Conservation (phyloP, 2,329 filamentous ascomycete species). For the Colletotrichum trifolii region DNA sequence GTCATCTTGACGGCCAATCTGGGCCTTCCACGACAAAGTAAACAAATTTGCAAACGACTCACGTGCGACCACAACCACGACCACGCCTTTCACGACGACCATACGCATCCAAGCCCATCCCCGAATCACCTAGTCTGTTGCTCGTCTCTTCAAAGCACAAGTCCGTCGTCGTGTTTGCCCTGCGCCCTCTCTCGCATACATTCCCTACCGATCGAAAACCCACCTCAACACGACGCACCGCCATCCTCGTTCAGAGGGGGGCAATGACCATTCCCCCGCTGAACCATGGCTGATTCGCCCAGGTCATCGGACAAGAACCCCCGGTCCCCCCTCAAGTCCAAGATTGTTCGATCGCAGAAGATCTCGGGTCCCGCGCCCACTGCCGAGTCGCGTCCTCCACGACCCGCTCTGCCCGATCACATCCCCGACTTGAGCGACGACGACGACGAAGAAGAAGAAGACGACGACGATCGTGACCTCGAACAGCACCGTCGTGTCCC, state of each 20-base stretch:
- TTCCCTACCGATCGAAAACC: constrained; percentile 21
- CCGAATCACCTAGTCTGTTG: neutral
- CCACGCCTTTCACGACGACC: constrained; percentile 6
- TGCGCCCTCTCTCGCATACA: constrained; percentile 11
- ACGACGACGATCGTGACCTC: constrained; percentile 39
- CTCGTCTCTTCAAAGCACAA: neutral
- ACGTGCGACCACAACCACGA: constrained; percentile 18
- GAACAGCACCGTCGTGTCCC: constrained; percentile 40
- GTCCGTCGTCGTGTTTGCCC: neutral
- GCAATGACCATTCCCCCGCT: constrained; percentile 35
- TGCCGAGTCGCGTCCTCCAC: constrained; percentile 43
- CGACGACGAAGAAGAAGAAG: too few species aligned
- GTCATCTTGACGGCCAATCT: constrained; percentile 30
- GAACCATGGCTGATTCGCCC: constrained; percentile 39
- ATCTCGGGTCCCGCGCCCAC: constrained; percentile 53
- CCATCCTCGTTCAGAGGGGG: constrained; percentile 31
- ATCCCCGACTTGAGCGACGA: constrained; percentile 38
- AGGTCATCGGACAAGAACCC: constrained; percentile 35
- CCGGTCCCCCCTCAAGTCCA: constrained; percentile 47
- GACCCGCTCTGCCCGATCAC: constrained; percentile 37
- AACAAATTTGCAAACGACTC: constrained; percentile 29
- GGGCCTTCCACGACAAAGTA: constrained; percentile 3
- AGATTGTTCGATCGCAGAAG: constrained; percentile 65
- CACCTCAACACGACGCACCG: neutral
- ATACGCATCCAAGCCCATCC: neutral